Percentiles rank a stretch among this genome's conserved stretches.
phyloP scores from a whole-genome alignment of 2,329 filamentous ascomycete species.

The Aspergillus fumigatus region DNA sequence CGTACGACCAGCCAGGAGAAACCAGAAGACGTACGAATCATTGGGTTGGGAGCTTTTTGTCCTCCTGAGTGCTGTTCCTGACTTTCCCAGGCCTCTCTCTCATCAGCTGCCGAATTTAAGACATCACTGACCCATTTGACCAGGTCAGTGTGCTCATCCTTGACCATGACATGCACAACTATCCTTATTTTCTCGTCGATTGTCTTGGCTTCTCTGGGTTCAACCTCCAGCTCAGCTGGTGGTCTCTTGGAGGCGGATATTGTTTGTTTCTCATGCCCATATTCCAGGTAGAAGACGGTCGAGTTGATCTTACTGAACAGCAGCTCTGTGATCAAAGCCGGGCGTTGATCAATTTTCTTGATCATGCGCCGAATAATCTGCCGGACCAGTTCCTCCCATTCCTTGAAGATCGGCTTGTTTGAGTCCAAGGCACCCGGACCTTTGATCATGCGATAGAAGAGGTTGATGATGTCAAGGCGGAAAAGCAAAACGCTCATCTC shows the following conservation, averaged over 20 bases:
- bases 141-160: slow-evolving; percentile 70
- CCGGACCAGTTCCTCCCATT: slow-evolving; percentile 86
- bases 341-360: slow-evolving; percentile 79
- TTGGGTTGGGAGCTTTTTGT: slow-evolving; percentile 20
- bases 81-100: slow-evolving; percentile 74
- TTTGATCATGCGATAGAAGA: slow-evolving; percentile 89
- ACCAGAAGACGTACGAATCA: slow-evolving; percentile 44
- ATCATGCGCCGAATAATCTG: slow-evolving; percentile 78
- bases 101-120: slow-evolving; percentile 62
- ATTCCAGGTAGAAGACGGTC: slow-evolving; percentile 83
- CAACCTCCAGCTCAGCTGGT: slow-evolving; percentile 79
- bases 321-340: slow-evolving; percentile 83
- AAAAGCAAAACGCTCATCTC: slow-evolving; percentile 85
- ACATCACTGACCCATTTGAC: slow-evolving; percentile 78
- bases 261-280: slow-evolving; percentile 79
- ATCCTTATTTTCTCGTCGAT: slow-evolving; percentile 71
- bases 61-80: slow-evolving; percentile 48
- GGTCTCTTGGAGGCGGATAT: slow-evolving; percentile 61
- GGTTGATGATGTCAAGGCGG: slow-evolving; percentile 80
- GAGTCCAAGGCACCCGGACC: slow-evolving; percentile 73
- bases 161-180: slow-evolving; percentile 71
- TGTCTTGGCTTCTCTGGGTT: slow-evolving; percentile 59
- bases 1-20: too few species aligned
- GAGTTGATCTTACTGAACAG: slow-evolving; percentile 87
- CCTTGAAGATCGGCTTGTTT: slow-evolving; percentile 64